Evolutionary conservation across 2,329 filamentous ascomycete species (phyloP), one percentile per base, ranked within the genome.

Genomic region (Talaromyces funiculosus): DNA sequence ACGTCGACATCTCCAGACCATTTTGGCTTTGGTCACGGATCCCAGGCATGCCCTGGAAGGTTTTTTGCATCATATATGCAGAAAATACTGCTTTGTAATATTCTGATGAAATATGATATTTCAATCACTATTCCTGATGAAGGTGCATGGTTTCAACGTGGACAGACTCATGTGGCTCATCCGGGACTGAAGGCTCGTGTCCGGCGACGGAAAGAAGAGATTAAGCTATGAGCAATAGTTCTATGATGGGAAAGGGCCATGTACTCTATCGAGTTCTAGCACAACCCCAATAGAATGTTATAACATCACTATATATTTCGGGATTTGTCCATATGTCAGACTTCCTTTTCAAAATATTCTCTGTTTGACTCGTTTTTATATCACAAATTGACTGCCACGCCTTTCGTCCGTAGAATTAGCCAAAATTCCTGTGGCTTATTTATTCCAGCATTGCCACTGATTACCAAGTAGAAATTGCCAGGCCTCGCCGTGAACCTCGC

Each of bases 1-100:
- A 80, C 84, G 9, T 82, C 81, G 4, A 84, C 82, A 2, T 80
- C 78, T 37, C 73, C 80, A 45, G 67, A 72, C 6, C 80, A 83
- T 64, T 67, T 85, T 29, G 73, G 81, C 0, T 86, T 86, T 69
- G 83, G 84, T 0, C 81, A 84, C 62, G 84, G 84, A 6, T 73
- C 80, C 62, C 82, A 85, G 67, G 67, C 70, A 37, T 73, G 71
- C 59, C 69, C 70, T 4, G 70, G 71, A 18, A 61, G 71, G 22
- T 72, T 69, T 59, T 72, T 70, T 45, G 71, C 69, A 0, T 61
- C 64, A 3, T 60, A 64, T 47, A 60, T 66, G 63, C 58, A 67
- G n/a, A 73, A 72, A 61, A 63, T 70, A 35, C 37, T 67, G 5
- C 54, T 73, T n/a, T 65, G 62, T 29, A 67, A 71, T 59, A 62